A percentile compares a stretch with the other conserved stretches of the same genome.
Conservation (phyloP, 495 filamentous ascomycete species). For the Xylaria curta region DNA sequence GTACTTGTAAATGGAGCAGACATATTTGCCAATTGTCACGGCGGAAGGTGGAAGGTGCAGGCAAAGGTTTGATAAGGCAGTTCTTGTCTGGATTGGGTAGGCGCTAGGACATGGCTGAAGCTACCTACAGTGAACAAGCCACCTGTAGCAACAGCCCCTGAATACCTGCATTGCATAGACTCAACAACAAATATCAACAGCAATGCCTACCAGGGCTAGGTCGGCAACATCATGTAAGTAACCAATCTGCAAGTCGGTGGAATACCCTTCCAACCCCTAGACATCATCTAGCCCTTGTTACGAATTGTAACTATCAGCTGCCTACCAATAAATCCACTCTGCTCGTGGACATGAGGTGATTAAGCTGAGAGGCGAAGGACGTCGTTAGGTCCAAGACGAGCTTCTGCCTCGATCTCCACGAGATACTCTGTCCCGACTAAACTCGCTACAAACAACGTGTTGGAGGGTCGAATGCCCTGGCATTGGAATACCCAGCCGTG, state of each 20-base stretch:
- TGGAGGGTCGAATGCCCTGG: constrained; percentile 29
- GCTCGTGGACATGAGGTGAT: neutral
- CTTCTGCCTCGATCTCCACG: constrained; percentile 34
- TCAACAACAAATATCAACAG: neutral
- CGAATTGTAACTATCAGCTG: neutral
- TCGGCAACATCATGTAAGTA: too few relatives aligned
- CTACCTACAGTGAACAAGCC: neutral
- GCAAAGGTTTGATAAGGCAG: neutral
- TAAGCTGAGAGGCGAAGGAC: constrained; percentile 6
- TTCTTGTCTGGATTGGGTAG: neutral
- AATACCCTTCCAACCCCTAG: too few relatives aligned
- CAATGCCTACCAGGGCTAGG: neutral
- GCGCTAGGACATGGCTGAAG: neutral
- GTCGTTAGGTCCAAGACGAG: constrained; percentile 18
- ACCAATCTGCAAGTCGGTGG: too few relatives aligned
- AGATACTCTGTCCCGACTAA: constrained; percentile 24
- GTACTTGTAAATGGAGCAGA: constrained; percentile 6
- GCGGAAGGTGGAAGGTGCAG: neutral
- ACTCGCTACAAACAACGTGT: constrained; percentile 27
- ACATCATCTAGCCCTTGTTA: too few relatives aligned
- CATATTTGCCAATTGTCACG: constrained; percentile 8
- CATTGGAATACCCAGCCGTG: constrained; percentile 29
- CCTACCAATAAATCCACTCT: neutral
- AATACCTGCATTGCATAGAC: neutral
- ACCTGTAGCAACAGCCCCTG: neutral